Evolutionary conservation across 805 yeast species (phyloP), one percentile per base, ranked within the genome.

Genomic region (Torulaspora franciscae): DNA sequence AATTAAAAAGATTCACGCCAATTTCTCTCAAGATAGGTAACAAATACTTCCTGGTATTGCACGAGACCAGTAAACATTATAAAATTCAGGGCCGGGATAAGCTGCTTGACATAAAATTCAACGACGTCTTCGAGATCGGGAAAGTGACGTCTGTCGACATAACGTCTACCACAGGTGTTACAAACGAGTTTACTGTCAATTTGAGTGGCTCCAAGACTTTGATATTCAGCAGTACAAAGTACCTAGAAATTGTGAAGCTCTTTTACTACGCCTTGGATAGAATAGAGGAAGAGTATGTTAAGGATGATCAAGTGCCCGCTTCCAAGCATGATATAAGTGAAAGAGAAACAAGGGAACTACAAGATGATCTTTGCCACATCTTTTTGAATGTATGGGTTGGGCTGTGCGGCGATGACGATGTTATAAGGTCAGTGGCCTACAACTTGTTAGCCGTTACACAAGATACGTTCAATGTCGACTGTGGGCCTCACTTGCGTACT

Each of bases 1-100:
- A 64, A 1, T 66, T 69, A 13, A 72, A 74, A n/a, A 66, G 75
- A 27, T 79, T 76, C 51, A 67, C 74, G 14, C 83, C 86, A 1
- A 82, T 83, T 3, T 74, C 77, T 0, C 47, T 87, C 48, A 80
- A 78, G 54, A 73, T 87, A 42, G 95, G 95, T 6, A 75, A 83
- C 45, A 79, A 77, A 53, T 82, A 71, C 65, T 57, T 86, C 35
- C 90, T 84, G 58, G 64, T 85, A 3, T 56, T 70, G 19, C 68
- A 72, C 17, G 73, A 69, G 19, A 71, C 72, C 24, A 74, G 77
- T 2, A 65, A 61, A 34, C 59, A 69, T n/a, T 41, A 70, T 8
- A 73, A 71, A 47, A 45, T 73, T 11, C 60, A 61, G 10, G 67
- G 56, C 7, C 27, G 48, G 34, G 59, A 63, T 23, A 66, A 55